A percentile compares a stretch with the other conserved stretches of the same genome.
phyloP scores from a whole-genome alignment of 176 grass and related monocot genomes.

The Carex myosuroides region DNA sequence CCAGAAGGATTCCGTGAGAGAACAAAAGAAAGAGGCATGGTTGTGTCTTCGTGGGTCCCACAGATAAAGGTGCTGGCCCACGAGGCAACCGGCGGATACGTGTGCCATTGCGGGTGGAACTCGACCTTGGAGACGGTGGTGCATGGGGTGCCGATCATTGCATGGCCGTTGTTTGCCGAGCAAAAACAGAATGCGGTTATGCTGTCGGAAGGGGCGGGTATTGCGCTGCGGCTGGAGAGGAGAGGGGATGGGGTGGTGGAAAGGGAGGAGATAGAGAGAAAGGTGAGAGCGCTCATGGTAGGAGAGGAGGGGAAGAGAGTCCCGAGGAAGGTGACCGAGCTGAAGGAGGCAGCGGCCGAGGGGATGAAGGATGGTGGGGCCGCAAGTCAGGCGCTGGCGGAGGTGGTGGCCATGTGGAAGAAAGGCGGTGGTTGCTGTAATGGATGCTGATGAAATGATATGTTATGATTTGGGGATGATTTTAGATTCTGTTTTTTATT shows the following conservation, averaged over 20 bases:
- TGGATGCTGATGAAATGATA: background rate
- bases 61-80: conserved; percentile 41
- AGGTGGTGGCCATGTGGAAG: conserved; percentile 21
- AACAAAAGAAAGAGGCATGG: conserved; percentile 16
- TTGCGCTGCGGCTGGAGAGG: background rate
- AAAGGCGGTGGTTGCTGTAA: background rate
- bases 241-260: background rate
- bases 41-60: conserved; percentile 21
- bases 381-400: background rate
- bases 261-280: conserved; percentile 31
- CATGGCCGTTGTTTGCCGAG: conserved; percentile 52
- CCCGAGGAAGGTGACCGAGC: background rate
- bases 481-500: background rate
- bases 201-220: conserved; percentile 22
- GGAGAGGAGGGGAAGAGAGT: conserved; percentile 26
- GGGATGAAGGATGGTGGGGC: conserved; percentile 19
- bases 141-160: conserved; percentile 42
- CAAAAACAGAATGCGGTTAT: conserved; percentile 56
- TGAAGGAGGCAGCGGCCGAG: background rate
- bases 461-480: background rate
- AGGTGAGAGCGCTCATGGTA: conserved; percentile 34
- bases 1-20: conserved; percentile 39
- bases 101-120: conserved; percentile 75
- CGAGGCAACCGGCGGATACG: background rate
- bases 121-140: conserved; percentile 33